A percentile compares a stretch with the other conserved stretches of the same genome.
Conservation (phyloP, 805 yeast species). For the Candida coquimbonensis region DNA sequence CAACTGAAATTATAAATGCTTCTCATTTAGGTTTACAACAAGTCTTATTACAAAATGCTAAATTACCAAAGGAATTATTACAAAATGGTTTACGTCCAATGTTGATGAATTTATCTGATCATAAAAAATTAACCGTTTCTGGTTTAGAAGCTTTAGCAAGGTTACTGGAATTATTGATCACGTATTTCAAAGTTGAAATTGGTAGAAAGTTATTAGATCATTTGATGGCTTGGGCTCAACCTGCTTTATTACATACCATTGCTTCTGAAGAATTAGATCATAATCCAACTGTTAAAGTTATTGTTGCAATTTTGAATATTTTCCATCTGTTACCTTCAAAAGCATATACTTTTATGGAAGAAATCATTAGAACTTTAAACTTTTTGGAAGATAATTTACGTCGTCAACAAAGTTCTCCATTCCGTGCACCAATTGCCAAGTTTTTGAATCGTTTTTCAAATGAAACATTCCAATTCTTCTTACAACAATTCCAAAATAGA, state of each 20-base stretch:
- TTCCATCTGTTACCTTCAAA: slow-evolving; percentile 89
- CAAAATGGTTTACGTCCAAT: slow-evolving; percentile 95
- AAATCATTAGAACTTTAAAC: slow-evolving; percentile 67
- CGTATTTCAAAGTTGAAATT: slow-evolving; percentile 93
- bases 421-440: slow-evolving; percentile 83
- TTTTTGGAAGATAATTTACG: slow-evolving; percentile 77
- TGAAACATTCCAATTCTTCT: slow-evolving; percentile 65
- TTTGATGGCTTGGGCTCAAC: slow-evolving; percentile 92
- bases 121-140: slow-evolving; percentile 78
- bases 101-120: slow-evolving; percentile 91
- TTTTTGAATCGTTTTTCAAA: slow-evolving; percentile 77
- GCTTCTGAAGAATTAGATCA: slow-evolving; percentile 75
- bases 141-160: slow-evolving; percentile 90
- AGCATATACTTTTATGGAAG: slow-evolving; percentile 88
- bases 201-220: slow-evolving; percentile 92
- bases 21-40: slow-evolving; percentile 84
- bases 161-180: slow-evolving; percentile 75
- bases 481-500: slow-evolving; percentile 57
- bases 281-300: slow-evolving; percentile 78
- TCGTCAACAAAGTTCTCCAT: slow-evolving; percentile 81
- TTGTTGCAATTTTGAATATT: slow-evolving; percentile 83
- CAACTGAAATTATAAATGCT: slow-evolving; percentile 84
- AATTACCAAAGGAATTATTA: slow-evolving; percentile 87
- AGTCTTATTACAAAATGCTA: slow-evolving; percentile 78
- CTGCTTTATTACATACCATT: slow-evolving; percentile 63